phyloP scores from a whole-genome alignment of 306 rosid genomes.

The Inga laurina region DNA sequence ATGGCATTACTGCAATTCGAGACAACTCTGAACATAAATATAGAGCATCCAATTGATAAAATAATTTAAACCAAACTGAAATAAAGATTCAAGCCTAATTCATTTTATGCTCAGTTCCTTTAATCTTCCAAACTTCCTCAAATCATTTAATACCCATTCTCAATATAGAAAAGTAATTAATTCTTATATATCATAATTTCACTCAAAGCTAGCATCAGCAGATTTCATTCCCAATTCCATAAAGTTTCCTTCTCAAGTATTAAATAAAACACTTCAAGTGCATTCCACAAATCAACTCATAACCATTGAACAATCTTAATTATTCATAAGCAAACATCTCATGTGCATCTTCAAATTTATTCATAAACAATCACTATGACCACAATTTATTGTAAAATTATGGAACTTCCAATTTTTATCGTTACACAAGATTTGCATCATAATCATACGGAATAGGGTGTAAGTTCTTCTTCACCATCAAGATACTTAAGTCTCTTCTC shows the following conservation, averaged over 20 bases:
- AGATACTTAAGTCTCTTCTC: not conserved
- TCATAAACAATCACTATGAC: not conserved
- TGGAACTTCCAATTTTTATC: not conserved
- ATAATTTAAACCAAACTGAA: too few species aligned
- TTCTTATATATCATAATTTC: not conserved
- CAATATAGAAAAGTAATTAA: not conserved
- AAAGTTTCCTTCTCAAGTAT: too few species aligned
- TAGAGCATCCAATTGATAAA: not conserved
- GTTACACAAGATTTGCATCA: too few species aligned
- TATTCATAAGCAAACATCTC: not conserved
- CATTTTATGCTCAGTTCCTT: not conserved
- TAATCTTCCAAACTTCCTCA: not conserved
- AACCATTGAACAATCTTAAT: not conserved
- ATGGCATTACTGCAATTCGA: too few species aligned
- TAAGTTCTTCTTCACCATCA: not conserved
- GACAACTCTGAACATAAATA: not conserved
- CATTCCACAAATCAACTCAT: not conserved
- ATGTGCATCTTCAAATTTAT: not conserved
- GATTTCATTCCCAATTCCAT: too few species aligned
- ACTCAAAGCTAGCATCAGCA: not conserved
- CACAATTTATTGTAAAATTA: not conserved
- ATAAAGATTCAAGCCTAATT: not conserved
- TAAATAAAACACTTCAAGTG: not conserved
- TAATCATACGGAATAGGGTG: not conserved
- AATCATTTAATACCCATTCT: not conserved